A percentile compares a stretch with the other conserved stretches of the same genome.
These are phyloP conservation scores for Melianthus villosus DNA, from an alignment of 441 rosid genomes.

Conservation along the genomic window DNA sequence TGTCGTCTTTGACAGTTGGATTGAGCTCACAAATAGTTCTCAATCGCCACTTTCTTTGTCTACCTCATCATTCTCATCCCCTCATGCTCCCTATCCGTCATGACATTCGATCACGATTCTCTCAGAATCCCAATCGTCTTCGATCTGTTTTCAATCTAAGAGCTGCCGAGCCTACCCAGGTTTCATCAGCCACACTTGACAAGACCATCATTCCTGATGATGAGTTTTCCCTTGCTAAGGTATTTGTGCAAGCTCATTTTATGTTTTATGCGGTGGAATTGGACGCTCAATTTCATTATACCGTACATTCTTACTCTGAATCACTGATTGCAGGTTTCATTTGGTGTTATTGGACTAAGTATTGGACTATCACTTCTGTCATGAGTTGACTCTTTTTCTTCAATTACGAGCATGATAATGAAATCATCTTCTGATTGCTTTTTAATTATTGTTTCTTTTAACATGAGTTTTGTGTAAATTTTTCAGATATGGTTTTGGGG, in stretches of 20 bases:
- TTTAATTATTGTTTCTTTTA: no score
- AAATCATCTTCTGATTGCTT: no score
- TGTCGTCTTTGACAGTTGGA: background rate
- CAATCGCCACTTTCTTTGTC: background rate
- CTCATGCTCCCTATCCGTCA: background rate
- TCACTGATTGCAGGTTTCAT: slow-evolving; percentile 76
- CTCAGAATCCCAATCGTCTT: background rate
- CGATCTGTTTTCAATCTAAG: slow-evolving; percentile 17
- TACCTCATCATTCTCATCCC: background rate
- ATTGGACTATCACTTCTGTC: slow-evolving; percentile 59
- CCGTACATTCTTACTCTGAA: no score
- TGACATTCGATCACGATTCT: background rate
- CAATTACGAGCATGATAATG: background rate
- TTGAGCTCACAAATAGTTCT: background rate
- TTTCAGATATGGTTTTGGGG: slow-evolving; percentile 80
- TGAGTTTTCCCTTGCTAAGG: slow-evolving; percentile 77
- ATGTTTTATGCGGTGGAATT: no score
- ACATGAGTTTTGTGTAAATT: slow-evolving; percentile 6
- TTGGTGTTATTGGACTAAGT: slow-evolving; percentile 76
- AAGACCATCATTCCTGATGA: slow-evolving; percentile 48
- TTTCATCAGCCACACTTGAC: slow-evolving; percentile 29
- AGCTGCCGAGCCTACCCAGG: slow-evolving; percentile 70
- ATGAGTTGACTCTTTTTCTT: slow-evolving; percentile 33
- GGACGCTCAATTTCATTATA: no score
- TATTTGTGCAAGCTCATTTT: no score